A percentile compares a stretch with the other conserved stretches of the same genome.
Conservation (phyloP, 2,329 filamentous ascomycete genomes). For the Taxawa tesnikishii region DNA sequence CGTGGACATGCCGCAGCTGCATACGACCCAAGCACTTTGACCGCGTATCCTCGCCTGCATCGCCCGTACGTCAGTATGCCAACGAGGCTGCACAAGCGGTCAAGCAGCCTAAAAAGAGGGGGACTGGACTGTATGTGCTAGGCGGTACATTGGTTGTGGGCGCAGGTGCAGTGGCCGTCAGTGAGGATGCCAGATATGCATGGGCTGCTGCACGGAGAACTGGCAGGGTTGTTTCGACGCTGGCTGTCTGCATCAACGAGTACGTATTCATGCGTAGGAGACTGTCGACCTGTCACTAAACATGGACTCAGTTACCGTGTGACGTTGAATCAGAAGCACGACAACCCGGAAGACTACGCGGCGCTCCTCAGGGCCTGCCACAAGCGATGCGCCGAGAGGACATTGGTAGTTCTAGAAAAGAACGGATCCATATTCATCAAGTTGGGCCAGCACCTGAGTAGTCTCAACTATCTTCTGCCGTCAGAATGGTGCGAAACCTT, state of each 20-base stretch:
- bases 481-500: conserved; percentile 92
- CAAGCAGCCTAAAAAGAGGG: conserved; percentile 9
- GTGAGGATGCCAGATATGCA: conserved; percentile 59
- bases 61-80: conserved; percentile 6
- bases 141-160: conserved; percentile 14
- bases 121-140: conserved; percentile 15
- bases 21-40: conserved; percentile 5
- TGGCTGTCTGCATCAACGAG: conserved; percentile 83
- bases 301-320: conserved; percentile 59
- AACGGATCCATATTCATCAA: conserved; percentile 99
- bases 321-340: conserved; percentile 60
- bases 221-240: conserved; percentile 60
- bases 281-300: background rate
- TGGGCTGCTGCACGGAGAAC: conserved; percentile 67
- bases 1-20: conserved; percentile 15
- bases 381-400: conserved; percentile 81
- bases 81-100: conserved; percentile 9
- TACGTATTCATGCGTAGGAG: conserved; percentile 30
- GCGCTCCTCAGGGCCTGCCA: conserved; percentile 71
- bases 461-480: conserved; percentile 88
- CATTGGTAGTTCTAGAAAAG: conserved; percentile 76
- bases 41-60: background rate
- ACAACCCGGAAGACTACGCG: conserved; percentile 50
- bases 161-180: conserved; percentile 36
- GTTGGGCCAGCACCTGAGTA: conserved; percentile 87